These are phyloP conservation scores for Xylaria telfairii DNA, from an alignment of 495 filamentous ascomycete species.

Conservation along the genomic window DNA sequence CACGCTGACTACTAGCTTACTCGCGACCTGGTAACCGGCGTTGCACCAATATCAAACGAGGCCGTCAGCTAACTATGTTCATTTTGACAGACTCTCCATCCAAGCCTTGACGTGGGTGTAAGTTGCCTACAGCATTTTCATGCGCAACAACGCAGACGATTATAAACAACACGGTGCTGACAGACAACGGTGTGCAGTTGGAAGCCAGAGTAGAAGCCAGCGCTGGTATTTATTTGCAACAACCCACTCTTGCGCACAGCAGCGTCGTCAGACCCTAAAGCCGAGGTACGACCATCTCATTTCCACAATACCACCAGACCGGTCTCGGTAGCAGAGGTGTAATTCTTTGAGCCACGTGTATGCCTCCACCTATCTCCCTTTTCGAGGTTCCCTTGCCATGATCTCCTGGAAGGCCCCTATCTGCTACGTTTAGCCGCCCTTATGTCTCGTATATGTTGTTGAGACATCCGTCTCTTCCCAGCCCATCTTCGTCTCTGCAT, in stretches of 20 bases:
- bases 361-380: neutral
- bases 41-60: too few relatives aligned
- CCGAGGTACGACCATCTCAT: conserved; percentile 29
- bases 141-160: neutral
- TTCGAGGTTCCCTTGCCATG: neutral
- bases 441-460: conserved; percentile 5
- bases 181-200: neutral
- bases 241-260: conserved; percentile 7
- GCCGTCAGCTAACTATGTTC: too few relatives aligned
- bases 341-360: conserved; percentile 24
- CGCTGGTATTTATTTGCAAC: conserved; percentile 17
- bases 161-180: neutral
- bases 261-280: conserved; percentile 11
- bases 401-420: neutral
- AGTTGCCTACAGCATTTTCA: neutral
- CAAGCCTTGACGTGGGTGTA: conserved; percentile 1
- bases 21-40: neutral
- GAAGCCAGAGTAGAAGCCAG: neutral
- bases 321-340: conserved; percentile 18
- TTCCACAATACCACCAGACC: conserved; percentile 24
- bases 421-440: neutral
- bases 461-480: conserved; percentile 2
- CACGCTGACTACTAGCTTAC: conserved; percentile 1
- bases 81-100: neutral
- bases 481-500: conserved; percentile 5